These are phyloP conservation scores for Neocatenulostroma microsporum DNA, from an alignment of 2,329 filamentous ascomycete genomes.

Conservation along the genomic window DNA sequence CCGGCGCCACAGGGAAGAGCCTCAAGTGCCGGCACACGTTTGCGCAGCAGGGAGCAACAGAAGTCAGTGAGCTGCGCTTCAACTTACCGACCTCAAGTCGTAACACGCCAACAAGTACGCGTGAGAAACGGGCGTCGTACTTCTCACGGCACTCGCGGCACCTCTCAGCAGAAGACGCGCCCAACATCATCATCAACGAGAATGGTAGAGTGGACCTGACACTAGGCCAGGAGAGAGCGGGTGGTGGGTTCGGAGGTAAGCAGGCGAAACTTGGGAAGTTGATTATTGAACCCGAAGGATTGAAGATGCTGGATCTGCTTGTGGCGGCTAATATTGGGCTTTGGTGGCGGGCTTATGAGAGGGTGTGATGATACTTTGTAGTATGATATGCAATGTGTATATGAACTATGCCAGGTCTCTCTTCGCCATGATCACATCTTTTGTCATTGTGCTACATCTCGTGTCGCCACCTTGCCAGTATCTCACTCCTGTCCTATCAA, in stretches of 20 bases:
- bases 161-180: conserved; percentile 9
- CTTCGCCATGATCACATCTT: no score
- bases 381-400: no score
- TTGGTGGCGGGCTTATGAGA: conserved; percentile 85
- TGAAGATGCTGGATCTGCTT: conserved; percentile 91
- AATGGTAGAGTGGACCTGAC: conserved; percentile 58
- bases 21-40: conserved; percentile 27
- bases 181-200: conserved; percentile 20
- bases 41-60: conserved; percentile 29
- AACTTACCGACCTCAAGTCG: conserved; percentile 60
- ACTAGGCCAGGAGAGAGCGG: conserved; percentile 73
- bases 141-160: conserved; percentile 10
- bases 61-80: conserved; percentile 80
- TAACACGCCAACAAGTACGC: conserved; percentile 14
- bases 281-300: conserved; percentile 77
- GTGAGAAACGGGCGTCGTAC: conserved; percentile 24
- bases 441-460: no score
- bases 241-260: conserved; percentile 77
- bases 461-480: no score
- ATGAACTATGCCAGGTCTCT: no score
- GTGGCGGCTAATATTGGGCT: conserved; percentile 86
- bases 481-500: no score
- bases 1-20: conserved; percentile 61
- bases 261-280: conserved; percentile 90
- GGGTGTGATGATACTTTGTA: conserved; percentile 13